Evolutionary conservation across 75 land plant genomes (phyloP), one percentile per base, ranked within the genome.

Genomic region (Adiantum capillusveneris): DNA sequence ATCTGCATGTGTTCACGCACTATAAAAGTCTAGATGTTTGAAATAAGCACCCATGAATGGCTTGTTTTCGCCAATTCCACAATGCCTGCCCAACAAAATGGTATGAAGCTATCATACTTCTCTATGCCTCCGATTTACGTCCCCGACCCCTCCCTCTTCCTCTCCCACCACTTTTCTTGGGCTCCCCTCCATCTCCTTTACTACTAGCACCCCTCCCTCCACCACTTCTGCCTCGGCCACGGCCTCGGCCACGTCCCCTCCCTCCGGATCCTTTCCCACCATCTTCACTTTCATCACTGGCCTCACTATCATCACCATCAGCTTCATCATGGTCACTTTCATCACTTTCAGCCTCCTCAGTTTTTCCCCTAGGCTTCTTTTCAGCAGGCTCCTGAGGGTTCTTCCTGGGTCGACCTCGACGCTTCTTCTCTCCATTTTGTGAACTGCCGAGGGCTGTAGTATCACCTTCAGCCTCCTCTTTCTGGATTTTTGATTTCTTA

Each of bases 281-380:
- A 66, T 85, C 80, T 24, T 48, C 58, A 56, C 77, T 61, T 53
- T 69, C 81, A 36, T 73, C 81, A 36, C 73, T 65, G 28, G 59
- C 75, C 19, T 64, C 74, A 53, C 73, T 75, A 13, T 65, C 83
- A 44, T 80, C 62, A 26, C 65, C 79, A 53, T 58, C 45, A 20
- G 58, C 75, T 13, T 66, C 68, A 12, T 65, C 73, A 21, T 56
- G 25, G 25, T 29, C 34, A 16, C 34, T 22, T 22, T 24, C 31
- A 56, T 56, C 34, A 29, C 34, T 41, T 52, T 17, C 50, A 46
- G 50, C 22, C 2, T 46, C 22, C 6, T 46, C 14, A 9, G 43
- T 14, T 41, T 9, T 14, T 41, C 14, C 22, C 50, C 22, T 46
- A 21, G 50, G 50, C 50, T 21, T 46, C 22, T 46, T 46, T 46